Evolutionary conservation across 2,329 filamentous ascomycete genomes (phyloP).

Genomic region (Botrytis sinoallii): DNA sequence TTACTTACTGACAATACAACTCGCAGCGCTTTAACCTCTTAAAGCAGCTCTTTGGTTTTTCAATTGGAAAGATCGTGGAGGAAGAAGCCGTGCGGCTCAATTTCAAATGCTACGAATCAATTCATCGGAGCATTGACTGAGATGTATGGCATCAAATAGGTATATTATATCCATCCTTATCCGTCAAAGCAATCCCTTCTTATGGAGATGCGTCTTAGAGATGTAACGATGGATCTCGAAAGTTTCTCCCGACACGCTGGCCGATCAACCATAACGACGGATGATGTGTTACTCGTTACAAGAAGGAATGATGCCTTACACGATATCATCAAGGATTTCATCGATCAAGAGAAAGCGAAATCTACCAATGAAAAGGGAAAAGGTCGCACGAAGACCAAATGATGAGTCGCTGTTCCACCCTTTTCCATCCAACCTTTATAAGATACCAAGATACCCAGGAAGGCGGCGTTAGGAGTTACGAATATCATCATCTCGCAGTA

Average conservation of each 20-base stretch:
- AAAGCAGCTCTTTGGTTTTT: conserved; percentile 84
- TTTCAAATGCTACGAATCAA: conserved; percentile 82
- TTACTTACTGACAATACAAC: neutral
- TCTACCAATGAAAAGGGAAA: conserved; percentile 18
- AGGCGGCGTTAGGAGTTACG: neutral
- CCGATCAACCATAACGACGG: conserved; percentile 72
- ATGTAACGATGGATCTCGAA: conserved; percentile 58
- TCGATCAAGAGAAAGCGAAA: conserved; percentile 56
- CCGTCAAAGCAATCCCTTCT: neutral
- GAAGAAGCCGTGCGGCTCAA: conserved; percentile 70
- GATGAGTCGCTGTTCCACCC: neutral
- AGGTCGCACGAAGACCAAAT: conserved; percentile 18
- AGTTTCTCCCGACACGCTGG: conserved; percentile 74
- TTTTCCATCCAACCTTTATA: neutral
- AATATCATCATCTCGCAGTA: neutral
- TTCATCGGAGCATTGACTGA: conserved; percentile 85
- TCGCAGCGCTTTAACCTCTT: conserved; percentile 67
- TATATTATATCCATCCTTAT: conserved; percentile 41
- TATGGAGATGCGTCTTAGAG: conserved; percentile 39
- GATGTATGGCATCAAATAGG: conserved; percentile 83
- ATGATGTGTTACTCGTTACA: conserved; percentile 84
- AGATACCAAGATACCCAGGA: neutral
- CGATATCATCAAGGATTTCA: conserved; percentile 65
- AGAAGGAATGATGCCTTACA: conserved; percentile 84
- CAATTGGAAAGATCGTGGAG: conserved; percentile 84